Percentiles rank a stretch among this genome's conserved stretches.
phyloP scores from a whole-genome alignment of 2,329 filamentous ascomycete genomes.

The Ophiostoma sp. region DNA sequence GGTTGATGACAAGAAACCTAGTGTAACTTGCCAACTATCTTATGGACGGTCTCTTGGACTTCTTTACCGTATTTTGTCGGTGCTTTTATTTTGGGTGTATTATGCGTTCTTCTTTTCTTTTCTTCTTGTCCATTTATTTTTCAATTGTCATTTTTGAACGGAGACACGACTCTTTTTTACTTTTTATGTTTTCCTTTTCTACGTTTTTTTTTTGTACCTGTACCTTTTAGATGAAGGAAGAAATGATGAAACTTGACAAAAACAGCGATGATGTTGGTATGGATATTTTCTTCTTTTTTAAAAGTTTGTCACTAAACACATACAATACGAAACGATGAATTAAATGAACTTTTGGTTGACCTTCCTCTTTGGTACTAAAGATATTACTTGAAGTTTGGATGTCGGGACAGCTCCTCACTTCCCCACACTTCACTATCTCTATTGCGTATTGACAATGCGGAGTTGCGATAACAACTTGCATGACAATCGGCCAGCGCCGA shows the following conservation, averaged over 20 bases:
- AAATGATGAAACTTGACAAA: too few relatives aligned
- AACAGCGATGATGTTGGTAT: not conserved
- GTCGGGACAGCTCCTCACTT: not conserved
- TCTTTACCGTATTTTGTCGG: not conserved
- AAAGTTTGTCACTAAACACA: not conserved
- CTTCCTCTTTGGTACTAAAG: not conserved
- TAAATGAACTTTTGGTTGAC: not conserved
- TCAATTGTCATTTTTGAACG: not conserved
- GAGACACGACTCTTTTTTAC: conserved; percentile 9
- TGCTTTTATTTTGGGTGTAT: conserved; percentile 1
- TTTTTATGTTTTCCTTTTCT: not conserved
- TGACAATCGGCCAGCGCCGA: conserved; percentile 5
- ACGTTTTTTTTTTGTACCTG: conserved; percentile 1
- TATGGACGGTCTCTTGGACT: not conserved
- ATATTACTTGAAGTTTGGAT: not conserved
- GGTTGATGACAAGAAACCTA: too few relatives aligned
- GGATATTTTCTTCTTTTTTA: not conserved
- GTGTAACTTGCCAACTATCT: not conserved
- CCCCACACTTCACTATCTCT: not conserved
- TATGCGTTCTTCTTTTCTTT: not conserved
- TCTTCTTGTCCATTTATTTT: not conserved
- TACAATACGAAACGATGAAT: not conserved
- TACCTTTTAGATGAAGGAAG: too few relatives aligned
- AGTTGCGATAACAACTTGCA: not conserved
- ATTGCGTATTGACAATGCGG: not conserved